Evolutionary conservation across 1,284 basidiomycete species (phyloP).

Genomic region (Taiwanofungus camphoratus): DNA sequence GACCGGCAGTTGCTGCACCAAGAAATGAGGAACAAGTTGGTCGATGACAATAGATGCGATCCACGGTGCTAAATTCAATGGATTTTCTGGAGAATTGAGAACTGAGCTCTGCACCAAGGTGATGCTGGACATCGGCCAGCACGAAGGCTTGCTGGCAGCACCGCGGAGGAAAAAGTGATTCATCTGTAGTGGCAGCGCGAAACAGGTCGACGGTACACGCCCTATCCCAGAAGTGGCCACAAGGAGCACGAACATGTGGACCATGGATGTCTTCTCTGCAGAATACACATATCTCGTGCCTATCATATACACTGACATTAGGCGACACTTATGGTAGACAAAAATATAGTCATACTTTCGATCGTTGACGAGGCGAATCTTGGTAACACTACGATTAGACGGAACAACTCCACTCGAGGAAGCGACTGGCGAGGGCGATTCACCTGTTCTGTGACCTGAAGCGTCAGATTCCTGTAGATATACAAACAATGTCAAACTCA

Average conservation of each 20-base stretch:
- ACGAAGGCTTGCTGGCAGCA: slow-evolving; percentile 35
- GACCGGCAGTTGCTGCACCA: slow-evolving; percentile 31
- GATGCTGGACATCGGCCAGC: slow-evolving; percentile 18
- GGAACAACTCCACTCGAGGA: not conserved
- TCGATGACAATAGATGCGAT: slow-evolving; percentile 37
- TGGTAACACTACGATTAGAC: not conserved
- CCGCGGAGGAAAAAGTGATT: slow-evolving; percentile 37
- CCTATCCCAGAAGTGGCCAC: slow-evolving; percentile 34
- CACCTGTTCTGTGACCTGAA: not conserved
- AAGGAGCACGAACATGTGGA: slow-evolving; percentile 25
- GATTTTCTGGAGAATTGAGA: slow-evolving; percentile 27
- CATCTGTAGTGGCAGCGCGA: slow-evolving; percentile 32
- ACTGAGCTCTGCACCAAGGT: slow-evolving; percentile 22
- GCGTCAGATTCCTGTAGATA: not conserved
- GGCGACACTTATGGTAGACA: not conserved
- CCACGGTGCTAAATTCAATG: slow-evolving; percentile 31
- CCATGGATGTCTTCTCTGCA: slow-evolving; percentile 27
- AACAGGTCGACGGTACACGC: slow-evolving; percentile 34
- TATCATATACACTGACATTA: not conserved
- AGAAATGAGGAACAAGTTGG: slow-evolving; percentile 47
- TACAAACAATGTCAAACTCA: not conserved
- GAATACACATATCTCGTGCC: slow-evolving; percentile 24
- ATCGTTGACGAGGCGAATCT: not conserved
- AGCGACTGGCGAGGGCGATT: not conserved
- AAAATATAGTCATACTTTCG: not conserved